phyloP scores from a whole-genome alignment of 345 rosid genomes.

The Mallotus nudiflorus region DNA sequence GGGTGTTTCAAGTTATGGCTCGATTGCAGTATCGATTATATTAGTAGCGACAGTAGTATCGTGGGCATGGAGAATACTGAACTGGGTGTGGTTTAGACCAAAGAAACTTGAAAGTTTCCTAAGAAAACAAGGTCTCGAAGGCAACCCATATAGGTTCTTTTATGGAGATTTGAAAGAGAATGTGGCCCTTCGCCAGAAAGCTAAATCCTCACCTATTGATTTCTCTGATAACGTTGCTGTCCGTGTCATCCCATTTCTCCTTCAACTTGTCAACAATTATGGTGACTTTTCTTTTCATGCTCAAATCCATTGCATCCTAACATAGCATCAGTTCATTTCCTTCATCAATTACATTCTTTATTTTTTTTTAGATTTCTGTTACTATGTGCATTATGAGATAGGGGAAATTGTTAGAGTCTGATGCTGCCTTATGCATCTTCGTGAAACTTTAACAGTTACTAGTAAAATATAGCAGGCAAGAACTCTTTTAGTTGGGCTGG shows the following conservation, averaged over 20 bases:
- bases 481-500: no score
- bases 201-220: constrained; percentile 32
- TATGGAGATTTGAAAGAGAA: constrained; percentile 44
- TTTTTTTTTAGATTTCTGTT: no score
- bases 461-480: no score
- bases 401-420: no score
- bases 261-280: constrained; percentile 28
- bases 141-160: constrained; percentile 38
- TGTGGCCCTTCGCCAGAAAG: constrained; percentile 23
- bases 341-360: no score
- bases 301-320: no score
- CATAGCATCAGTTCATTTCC: no score
- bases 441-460: no score
- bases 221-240: constrained; percentile 38
- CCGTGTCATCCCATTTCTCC: constrained; percentile 39
- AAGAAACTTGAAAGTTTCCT: constrained; percentile 45
- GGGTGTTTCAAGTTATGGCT: not conserved
- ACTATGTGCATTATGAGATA: no score
- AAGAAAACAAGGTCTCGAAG: constrained; percentile 45
- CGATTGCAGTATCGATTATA: not conserved
- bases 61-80: constrained; percentile 29
- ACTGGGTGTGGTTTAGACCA: constrained; percentile 52
- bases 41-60: not conserved
- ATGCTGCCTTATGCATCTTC: no score
- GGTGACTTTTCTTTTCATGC: constrained; percentile 24